A percentile compares a stretch with the other conserved stretches of the same genome.
These are phyloP conservation scores for Spiraea crenata DNA, from an alignment of 331 rosid species.

Conservation along the genomic window DNA sequence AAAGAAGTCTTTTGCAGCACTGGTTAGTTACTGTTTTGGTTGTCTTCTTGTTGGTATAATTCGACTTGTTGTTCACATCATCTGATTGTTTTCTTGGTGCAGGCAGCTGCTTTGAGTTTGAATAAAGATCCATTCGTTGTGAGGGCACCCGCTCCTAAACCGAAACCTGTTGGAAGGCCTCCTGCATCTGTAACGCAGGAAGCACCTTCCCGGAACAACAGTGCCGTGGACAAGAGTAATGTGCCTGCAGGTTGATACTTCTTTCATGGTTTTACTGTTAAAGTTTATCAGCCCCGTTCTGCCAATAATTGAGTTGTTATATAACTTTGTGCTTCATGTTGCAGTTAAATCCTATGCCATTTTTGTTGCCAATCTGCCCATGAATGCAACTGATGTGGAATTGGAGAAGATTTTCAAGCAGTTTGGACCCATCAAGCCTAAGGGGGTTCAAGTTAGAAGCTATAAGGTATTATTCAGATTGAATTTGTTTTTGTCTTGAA, in stretches of 20 bases:
- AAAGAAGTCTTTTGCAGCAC: conserved; percentile 76
- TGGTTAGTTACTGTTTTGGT: conserved; percentile 45
- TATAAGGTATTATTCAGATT: conserved; percentile 45
- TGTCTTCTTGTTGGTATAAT: background rate
- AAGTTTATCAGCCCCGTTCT: background rate
- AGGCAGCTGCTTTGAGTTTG: conserved; percentile 69
- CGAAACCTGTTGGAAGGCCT: conserved; percentile 38
- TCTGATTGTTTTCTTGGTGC: conserved; percentile 6
- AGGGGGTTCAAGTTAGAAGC: conserved; percentile 86
- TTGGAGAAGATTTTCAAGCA: conserved; percentile 59
- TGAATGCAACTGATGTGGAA: conserved; percentile 73
- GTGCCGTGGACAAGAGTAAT: conserved; percentile 43
- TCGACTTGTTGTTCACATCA: background rate
- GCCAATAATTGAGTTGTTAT: background rate
- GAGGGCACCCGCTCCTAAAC: conserved; percentile 44
- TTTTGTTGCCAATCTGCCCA: conserved; percentile 77
- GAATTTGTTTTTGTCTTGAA: background rate
- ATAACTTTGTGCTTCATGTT: background rate
- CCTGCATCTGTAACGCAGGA: conserved; percentile 37
- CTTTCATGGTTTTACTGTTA: background rate
- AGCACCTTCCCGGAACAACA: conserved; percentile 34
- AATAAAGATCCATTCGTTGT: conserved; percentile 65
- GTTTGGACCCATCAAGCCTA: conserved; percentile 65
- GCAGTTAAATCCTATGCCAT: conserved; percentile 72
- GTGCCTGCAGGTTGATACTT: conserved; percentile 46